Conservation (phyloP, 2,329 filamentous ascomycete species). For the Massarina eburnea region DNA sequence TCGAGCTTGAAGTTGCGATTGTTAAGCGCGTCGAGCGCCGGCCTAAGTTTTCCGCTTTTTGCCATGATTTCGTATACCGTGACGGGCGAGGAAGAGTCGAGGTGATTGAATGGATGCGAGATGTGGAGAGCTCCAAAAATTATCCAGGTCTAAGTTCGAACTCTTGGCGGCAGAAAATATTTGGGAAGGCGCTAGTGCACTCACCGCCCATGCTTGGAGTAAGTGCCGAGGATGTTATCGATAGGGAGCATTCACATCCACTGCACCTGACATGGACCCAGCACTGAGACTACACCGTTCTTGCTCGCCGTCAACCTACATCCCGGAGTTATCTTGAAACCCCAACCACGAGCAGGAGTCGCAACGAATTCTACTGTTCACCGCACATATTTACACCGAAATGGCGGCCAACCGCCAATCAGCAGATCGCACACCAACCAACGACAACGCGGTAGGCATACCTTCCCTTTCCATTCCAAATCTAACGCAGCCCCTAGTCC, state of each 20-base stretch:
- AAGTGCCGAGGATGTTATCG: constrained; percentile 20
- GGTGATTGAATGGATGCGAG: constrained; percentile 5
- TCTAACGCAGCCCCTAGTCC: neutral
- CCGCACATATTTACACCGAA: neutral
- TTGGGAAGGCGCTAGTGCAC: constrained; percentile 25
- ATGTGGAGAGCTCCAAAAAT: constrained; percentile 27
- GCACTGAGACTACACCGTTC: no score
- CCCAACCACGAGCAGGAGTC: no score
- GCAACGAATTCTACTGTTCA: neutral
- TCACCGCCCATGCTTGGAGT: constrained; percentile 33
- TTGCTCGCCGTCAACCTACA: no score
- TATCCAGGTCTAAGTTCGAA: constrained; percentile 25
- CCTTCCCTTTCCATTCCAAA: neutral
- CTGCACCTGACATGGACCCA: neutral
- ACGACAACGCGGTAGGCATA: constrained; percentile 7
- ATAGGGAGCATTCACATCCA: constrained; percentile 1
- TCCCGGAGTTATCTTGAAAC: no score
- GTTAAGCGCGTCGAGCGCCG: constrained; percentile 60
- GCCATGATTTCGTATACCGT: constrained; percentile 46
- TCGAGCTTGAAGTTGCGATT: constrained; percentile 73
- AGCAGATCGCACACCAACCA: constrained; percentile 25
- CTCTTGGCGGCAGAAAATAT: constrained; percentile 40
- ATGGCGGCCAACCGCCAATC: constrained; percentile 26
- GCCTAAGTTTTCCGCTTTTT: constrained; percentile 56
- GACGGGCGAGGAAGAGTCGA: neutral